phyloP scores from a whole-genome alignment of 202 grass and related monocot species.

The Hordeum pubiflorum region DNA sequence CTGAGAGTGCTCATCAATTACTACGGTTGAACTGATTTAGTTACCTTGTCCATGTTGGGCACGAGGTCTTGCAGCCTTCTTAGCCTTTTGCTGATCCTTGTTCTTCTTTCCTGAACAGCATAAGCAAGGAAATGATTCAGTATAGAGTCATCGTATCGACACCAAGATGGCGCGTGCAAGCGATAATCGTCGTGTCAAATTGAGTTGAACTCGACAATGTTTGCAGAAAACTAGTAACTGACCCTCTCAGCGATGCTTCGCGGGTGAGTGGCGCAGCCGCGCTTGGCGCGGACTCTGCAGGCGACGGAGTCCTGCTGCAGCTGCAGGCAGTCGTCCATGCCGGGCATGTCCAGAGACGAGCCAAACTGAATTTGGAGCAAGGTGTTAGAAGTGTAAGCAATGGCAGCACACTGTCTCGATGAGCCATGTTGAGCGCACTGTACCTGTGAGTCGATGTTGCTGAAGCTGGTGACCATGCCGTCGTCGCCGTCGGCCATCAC shows the following conservation, averaged over 20 bases:
- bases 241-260: constrained; percentile 96
- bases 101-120: constrained; percentile 77
- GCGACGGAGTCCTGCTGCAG: constrained; percentile 64
- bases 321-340: constrained; percentile 66
- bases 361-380: constrained; percentile 32
- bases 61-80: constrained; percentile 84
- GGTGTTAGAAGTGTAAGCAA: neutral
- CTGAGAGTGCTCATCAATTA: neutral
- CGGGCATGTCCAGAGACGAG: constrained; percentile 56
- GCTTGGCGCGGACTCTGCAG: constrained; percentile 79
- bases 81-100: constrained; percentile 90
- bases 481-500: constrained; percentile 37
- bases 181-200: neutral
- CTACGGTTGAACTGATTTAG: neutral
- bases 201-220: neutral
- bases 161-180: neutral
- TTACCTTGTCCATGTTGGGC: constrained; percentile 98
- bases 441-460: constrained; percentile 68
- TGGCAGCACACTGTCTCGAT: neutral
- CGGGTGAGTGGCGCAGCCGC: constrained; percentile 87
- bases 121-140: neutral
- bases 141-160: neutral
- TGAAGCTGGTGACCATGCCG: constrained; percentile 53
- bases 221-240: neutral
- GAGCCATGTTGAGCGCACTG: neutral